Evolutionary conservation across 345 rosid genomes (phyloP).

Genomic region (Brassica rapa): DNA sequence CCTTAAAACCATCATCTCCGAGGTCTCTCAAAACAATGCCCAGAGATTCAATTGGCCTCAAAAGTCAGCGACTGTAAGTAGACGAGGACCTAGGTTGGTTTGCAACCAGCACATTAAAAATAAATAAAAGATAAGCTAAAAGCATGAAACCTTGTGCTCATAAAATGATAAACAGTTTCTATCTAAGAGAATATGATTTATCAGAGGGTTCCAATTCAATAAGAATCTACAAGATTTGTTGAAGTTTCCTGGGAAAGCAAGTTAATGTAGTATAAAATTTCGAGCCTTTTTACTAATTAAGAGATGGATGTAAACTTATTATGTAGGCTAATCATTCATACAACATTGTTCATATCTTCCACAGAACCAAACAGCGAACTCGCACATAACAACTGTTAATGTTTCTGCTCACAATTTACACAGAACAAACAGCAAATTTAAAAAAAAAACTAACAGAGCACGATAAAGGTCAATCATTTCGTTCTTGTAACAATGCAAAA

Average conservation of each 20-base stretch:
- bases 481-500: not conserved
- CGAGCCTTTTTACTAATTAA: not conserved
- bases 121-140: not conserved
- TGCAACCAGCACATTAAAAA: not conserved
- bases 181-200: no score
- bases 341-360: no score
- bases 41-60: not conserved
- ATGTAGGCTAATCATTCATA: no score
- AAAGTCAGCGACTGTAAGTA: not conserved
- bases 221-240: not conserved
- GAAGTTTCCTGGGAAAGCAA: not conserved
- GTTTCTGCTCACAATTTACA: not conserved
- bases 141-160: constrained; percentile 17
- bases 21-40: not conserved
- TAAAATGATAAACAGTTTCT: no score
- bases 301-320: not conserved
- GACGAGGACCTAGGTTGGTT: not conserved
- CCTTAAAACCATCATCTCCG: not conserved
- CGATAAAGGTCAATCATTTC: not conserved
- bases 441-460: no score
- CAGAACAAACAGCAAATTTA: not conserved
- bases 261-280: not conserved
- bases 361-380: no score
- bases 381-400: not conserved
- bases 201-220: not conserved